Conservation (phyloP, 2,329 filamentous ascomycete genomes). For the Pseudogymnoascus sp. region DNA sequence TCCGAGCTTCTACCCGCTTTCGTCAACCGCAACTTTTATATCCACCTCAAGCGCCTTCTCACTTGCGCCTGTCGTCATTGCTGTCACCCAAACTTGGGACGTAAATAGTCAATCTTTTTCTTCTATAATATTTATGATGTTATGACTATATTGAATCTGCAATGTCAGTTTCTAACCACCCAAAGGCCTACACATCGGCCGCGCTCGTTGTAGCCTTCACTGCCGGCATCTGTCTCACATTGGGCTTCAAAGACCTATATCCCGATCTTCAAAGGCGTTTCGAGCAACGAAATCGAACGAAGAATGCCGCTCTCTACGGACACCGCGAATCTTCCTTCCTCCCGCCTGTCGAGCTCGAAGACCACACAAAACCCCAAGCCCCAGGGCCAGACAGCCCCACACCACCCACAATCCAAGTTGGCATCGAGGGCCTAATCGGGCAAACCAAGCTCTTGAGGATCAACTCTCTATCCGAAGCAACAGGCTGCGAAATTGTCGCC, state of each 20-base stretch:
- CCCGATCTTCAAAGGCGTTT: conserved; percentile 62
- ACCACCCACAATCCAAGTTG: conserved; percentile 49
- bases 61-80: conserved; percentile 10
- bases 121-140: conserved; percentile 6
- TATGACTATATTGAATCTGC: conserved; percentile 14
- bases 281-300: conserved; percentile 34
- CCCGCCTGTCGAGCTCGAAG: conserved; percentile 44
- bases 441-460: conserved; percentile 86
- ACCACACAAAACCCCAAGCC: conserved; percentile 38
- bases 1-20: conserved; percentile 10
- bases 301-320: conserved; percentile 11
- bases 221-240: conserved; percentile 65
- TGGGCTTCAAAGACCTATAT: conserved; percentile 74
- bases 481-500: conserved; percentile 80
- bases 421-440: conserved; percentile 86
- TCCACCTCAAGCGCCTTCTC: conserved; percentile 11
- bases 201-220: conserved; percentile 65
- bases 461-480: conserved; percentile 74
- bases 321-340: conserved; percentile 7
- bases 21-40: conserved; percentile 13
- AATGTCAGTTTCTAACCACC: conserved; percentile 55
- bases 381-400: conserved; percentile 12
- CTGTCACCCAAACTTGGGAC: neutral
- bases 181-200: conserved; percentile 52
- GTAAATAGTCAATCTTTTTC: neutral